Evolutionary conservation across 208 protist species (phyloP), one percentile per base, ranked within the genome.

Genomic region (Pavlovales sp.): DNA sequence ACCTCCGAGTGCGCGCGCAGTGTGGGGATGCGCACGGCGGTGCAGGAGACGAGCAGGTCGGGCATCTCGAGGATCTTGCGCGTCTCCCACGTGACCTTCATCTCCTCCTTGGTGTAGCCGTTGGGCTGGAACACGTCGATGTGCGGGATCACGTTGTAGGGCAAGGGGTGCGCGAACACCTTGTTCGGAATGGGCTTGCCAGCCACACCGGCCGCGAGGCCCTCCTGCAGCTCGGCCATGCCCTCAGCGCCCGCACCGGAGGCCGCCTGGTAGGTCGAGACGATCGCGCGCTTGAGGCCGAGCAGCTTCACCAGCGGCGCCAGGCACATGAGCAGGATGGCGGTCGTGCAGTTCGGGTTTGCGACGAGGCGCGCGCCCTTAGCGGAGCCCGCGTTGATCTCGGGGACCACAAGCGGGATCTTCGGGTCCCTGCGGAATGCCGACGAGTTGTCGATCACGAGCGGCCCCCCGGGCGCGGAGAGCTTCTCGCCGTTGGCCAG

Each of bases 331-430:
- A 91, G 86, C 28, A 67, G 84, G 89, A 91, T 91, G 22, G 89
- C 89, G n/a, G 89, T 91, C 40, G 89, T 91, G 89, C 89, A 91
- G 89, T 91, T 91, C 39, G 89, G 89, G 89, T 91, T 91, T n/a
- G 89, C 66, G 80, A 91, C 79, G 8, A 91, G 76, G 39, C 44
- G 28, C n/a, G 84, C 46, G n/a, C 41, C 10, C 76, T 88, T 86
- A 44, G 57, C 89, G 4, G 34, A 76, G 14, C 85, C 84, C 20
- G 84, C 78, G 80, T 91, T 91, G 89, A 91, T 91, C 89, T 91
- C 89, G 4, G 89, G 89, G 36, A 91, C 84, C 44, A 76, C 22
- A 10, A 91, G 89, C 40, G 89, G 71, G 8, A 89, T 38, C n/a
- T 38, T 47, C 11, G 75, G 30, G 36, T 88, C 75, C 37, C 76